Conservation (phyloP, 164 flowering plant genomes). For the Platanus orientalis region DNA sequence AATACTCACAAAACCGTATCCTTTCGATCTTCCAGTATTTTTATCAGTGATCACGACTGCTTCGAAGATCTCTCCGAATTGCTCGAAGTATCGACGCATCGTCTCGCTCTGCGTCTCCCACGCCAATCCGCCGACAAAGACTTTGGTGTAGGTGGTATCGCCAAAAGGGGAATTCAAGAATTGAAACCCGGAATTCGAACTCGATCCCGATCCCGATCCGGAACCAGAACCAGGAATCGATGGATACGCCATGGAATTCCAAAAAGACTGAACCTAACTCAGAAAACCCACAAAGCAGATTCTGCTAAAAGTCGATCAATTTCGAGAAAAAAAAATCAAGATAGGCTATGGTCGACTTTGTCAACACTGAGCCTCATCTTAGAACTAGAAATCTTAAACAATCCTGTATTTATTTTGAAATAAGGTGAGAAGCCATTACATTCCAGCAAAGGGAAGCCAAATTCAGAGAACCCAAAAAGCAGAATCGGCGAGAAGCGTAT, state of each 20-base stretch:
- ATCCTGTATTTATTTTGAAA: background rate
- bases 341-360: background rate
- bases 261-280: background rate
- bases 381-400: background rate
- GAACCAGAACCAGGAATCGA: conserved; percentile 54
- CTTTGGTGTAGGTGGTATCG: conserved; percentile 91
- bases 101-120: conserved; percentile 99
- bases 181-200: conserved; percentile 60
- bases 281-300: background rate
- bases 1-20: conserved; percentile 97
- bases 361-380: background rate
- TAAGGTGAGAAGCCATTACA: conserved; percentile 39
- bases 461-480: conserved; percentile 8
- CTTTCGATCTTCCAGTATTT: conserved; percentile 94
- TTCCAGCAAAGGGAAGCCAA: background rate
- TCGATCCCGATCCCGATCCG: conserved; percentile 38
- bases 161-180: conserved; percentile 87
- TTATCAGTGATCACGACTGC: conserved; percentile 96
- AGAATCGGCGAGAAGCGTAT: background rate
- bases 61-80: conserved; percentile 93
- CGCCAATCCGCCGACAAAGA: conserved; percentile 95
- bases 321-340: background rate
- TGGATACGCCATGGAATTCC: conserved; percentile 54
- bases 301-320: background rate
- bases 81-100: conserved; percentile 77